phyloP scores from a whole-genome alignment of 2,329 filamentous ascomycete species.

The Xylaria polymorpha region DNA sequence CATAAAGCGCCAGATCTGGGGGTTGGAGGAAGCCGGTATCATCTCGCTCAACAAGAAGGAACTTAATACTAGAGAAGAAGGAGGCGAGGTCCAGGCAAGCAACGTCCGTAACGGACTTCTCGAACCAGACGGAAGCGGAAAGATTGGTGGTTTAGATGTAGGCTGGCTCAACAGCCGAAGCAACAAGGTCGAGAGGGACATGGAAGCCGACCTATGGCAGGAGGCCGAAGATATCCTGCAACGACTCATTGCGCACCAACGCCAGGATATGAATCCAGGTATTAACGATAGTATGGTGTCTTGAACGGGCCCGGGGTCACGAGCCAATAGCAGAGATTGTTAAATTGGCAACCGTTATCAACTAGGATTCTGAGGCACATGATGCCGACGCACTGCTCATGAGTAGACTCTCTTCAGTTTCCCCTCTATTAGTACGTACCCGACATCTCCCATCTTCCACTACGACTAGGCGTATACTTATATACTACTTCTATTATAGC shows the following conservation, averaged over 20 bases:
- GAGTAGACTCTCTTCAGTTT: background rate
- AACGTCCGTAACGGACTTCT: conserved; percentile 53
- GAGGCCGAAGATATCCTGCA: conserved; percentile 44
- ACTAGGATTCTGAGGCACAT: background rate
- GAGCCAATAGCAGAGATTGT: background rate
- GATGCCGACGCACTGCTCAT: background rate
- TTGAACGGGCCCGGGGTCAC: background rate
- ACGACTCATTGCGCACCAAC: conserved; percentile 36
- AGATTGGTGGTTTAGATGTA: conserved; percentile 76
- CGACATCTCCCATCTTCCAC: background rate
- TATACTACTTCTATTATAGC: background rate
- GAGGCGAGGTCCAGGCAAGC: conserved; percentile 42
- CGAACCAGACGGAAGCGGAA: conserved; percentile 66
- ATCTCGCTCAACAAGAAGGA: conserved; percentile 62
- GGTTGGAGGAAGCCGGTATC: conserved; percentile 83
- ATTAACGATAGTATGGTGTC: conserved; percentile 9
- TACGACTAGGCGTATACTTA: background rate
- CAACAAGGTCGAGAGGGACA: conserved; percentile 82
- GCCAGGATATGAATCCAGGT: conserved; percentile 5
- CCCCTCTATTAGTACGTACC: conserved; percentile 1
- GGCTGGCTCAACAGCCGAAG: conserved; percentile 91
- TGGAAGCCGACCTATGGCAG: conserved; percentile 83
- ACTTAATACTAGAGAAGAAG: conserved; percentile 40
- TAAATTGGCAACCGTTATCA: background rate
- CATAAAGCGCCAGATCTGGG: conserved; percentile 80